phyloP scores from a whole-genome alignment of 2,329 filamentous ascomycete species.

The Dactylellina sp. region DNA sequence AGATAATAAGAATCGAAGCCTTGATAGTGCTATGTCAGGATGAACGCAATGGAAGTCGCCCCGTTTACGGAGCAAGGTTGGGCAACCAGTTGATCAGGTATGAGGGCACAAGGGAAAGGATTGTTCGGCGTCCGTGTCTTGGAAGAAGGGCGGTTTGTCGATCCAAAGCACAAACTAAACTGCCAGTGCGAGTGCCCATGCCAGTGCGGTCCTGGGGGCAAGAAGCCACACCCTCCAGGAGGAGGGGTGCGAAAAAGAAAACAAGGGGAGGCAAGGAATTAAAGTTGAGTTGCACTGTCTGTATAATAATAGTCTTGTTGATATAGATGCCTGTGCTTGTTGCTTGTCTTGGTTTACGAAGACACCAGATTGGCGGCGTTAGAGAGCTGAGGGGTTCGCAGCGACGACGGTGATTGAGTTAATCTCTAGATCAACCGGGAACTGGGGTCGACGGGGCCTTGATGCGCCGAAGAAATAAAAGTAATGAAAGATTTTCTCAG shows the following conservation, averaged over 20 bases:
- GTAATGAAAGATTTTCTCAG: conserved; percentile 18
- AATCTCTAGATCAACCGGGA: conserved; percentile 42
- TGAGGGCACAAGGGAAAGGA: conserved; percentile 39
- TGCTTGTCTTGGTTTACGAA: conserved; percentile 23
- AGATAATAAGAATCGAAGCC: conserved; percentile 15
- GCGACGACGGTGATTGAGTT: conserved; percentile 34
- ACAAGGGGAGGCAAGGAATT: conserved; percentile 39
- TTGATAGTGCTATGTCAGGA: conserved; percentile 47
- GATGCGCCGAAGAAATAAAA: conserved; percentile 6
- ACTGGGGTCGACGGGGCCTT: conserved; percentile 37
- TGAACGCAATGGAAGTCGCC: conserved; percentile 42
- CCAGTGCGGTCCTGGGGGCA: conserved; percentile 40
- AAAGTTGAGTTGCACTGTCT: conserved; percentile 52
- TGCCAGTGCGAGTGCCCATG: conserved; percentile 30
- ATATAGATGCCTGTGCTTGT: conserved; percentile 34
- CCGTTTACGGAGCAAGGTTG: conserved; percentile 34
- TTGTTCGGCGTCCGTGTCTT: conserved; percentile 33
- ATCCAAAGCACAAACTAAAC: conserved; percentile 36
- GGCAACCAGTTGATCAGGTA: conserved; percentile 48
- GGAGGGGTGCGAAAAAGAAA: conserved; percentile 30
- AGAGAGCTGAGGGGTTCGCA: conserved; percentile 42
- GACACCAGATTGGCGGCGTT: conserved; percentile 43
- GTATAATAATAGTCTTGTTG: conserved; percentile 26
- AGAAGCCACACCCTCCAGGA: conserved; percentile 55
- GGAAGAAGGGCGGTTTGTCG: conserved; percentile 39